Evolutionary conservation across 1,284 basidiomycete species (phyloP), one percentile per base, ranked within the genome.

Genomic region (Abortiporus biennis): DNA sequence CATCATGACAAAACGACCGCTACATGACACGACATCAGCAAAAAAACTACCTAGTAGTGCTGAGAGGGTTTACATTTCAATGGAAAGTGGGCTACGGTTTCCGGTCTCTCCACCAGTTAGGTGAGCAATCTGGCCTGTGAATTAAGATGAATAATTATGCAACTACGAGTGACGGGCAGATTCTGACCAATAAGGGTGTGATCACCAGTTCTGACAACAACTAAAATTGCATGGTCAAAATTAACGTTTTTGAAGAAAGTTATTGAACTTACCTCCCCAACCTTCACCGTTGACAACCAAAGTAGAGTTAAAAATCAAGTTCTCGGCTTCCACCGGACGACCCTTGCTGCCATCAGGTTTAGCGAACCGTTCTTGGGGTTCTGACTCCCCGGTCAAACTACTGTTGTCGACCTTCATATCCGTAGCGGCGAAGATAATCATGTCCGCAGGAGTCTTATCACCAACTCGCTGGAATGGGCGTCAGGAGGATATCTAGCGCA

Each of bases 341-440:
- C 54, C 52, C 9, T 58, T 46, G 3, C 68, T 68, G 6, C 80
- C 80, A 34, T 71, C 59, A 2, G 67, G 63, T 13, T 70, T 48
- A 5, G 74, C 59, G 25, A 58, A 54, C 3, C 80, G 71, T 52
- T 81, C 79, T 54, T 81, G 78, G 1, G 80, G 77, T 54, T 84
- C 80, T 1, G 79, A 80, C 56, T 84, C 80, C 44, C 80, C 80
- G 0, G 80, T 83, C 27, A 84, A 63, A 57, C 75, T 81, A 46
- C 78, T 80, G 51, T 83, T 83, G 57, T 84, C 80, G 27, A 83
- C 72, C 54, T 82, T 83, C 38, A 83, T 61, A 49, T 82, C 80
- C 2, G 71, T 72, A 0, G 77, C 57, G 4, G 74, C 67, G 50
- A 81, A 80, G 4, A 82, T 45, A 23, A 82, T 54, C 34, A 82